Base-by-base conservation (phyloP, 2,329 filamentous ascomycete species). In the Pseudogymnoascus sp. region DNA sequence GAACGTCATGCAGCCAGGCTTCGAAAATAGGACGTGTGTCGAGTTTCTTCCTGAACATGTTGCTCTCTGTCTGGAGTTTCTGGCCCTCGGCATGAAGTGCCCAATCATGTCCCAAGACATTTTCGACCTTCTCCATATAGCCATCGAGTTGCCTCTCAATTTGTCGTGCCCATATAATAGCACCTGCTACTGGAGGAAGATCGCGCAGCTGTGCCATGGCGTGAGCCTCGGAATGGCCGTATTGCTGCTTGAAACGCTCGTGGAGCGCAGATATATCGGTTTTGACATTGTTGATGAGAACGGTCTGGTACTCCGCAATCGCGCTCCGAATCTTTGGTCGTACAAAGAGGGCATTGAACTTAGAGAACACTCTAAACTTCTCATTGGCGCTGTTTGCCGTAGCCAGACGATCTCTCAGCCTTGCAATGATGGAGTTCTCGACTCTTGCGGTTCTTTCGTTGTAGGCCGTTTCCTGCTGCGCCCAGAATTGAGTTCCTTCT, bases 361-460 rank as follows among this genome's bases (percentile, higher is more conserved):
- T 97, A 61, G 94, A 97, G 74, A 99, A 99, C 65, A 99, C 94
- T 61, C 95, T 90, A 75, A 99, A 99, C 94, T 99, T 99, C 76
- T 99, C 95, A 72, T 96, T 97, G 41, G 94, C 94, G 65, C 92
- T 96, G 80, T 96, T 97, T 10, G 94, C 93, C 5, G 92, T 96
- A 12, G 92, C 94, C 62, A 99, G 82, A 63, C 94, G 89, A 75
- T 99, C 94, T 70, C 94, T 85, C 33, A 99, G 81, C 61, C 92
- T 85, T 35, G 94, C 92, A 73, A 99, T 99, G 75, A 99, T 99
- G 3, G 94, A 97, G 76, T 99, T 99, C 74, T 99, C 94, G 4
- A 99, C 94, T 64, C 94, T 86, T 15, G 94, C 93, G 8, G 95
- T 99, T 39, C 95, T 89, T 74, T 99, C 95, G 68, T 97, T 97